Evolutionary conservation across 768 basidiomycete genomes (phyloP), one percentile per base, ranked within the genome.

Genomic region (Tremella mesenterica): DNA sequence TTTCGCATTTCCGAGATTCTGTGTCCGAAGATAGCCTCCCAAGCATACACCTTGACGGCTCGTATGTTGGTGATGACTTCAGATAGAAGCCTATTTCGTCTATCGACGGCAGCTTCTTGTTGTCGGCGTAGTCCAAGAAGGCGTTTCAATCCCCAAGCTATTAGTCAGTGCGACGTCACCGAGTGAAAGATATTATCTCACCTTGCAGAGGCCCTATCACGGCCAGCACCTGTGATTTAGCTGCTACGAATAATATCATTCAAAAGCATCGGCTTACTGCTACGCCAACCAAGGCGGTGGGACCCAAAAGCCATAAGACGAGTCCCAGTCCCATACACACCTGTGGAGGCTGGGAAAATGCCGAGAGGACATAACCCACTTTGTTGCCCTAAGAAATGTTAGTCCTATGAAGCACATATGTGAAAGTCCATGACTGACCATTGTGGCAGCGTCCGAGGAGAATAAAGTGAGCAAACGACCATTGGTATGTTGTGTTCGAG

Each of bases 381-480:
- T 14, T 9, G 10, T 48, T 41, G 13, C 52, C 58, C 54, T 60
- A 34, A 28, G 7, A 18, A 29, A n/a, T n/a, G 31, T 43, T 26
- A 28, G 38, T 23, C n/a, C n/a, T n/a, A 41, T 5, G 38, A 5
- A 41, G 5, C 38, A 23, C 38, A 18, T 13, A 12, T 50, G 14
- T 14, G 8, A n/a, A 13, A n/a, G 48, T 1, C 27, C n/a, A 26
- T 13, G 20, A 20, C 53, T 38, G 8, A 55, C 58, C 36, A 60
- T 34, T 20, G 49, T 55, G 25, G 54, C 52, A 23, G 54, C 47
- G 36, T 66, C 64, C 5, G 54, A 48, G 1, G 82, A 81, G 6
- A 85, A 82, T 76, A 85, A 79, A 0, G 83, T 86, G 9, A 81
- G 84, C 45, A 85, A 81, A 63, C 83, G 76, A 0, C 85, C 85